Base-by-base conservation (phyloP, 179 eudicot species). In the Beta lomatogona region DNA sequence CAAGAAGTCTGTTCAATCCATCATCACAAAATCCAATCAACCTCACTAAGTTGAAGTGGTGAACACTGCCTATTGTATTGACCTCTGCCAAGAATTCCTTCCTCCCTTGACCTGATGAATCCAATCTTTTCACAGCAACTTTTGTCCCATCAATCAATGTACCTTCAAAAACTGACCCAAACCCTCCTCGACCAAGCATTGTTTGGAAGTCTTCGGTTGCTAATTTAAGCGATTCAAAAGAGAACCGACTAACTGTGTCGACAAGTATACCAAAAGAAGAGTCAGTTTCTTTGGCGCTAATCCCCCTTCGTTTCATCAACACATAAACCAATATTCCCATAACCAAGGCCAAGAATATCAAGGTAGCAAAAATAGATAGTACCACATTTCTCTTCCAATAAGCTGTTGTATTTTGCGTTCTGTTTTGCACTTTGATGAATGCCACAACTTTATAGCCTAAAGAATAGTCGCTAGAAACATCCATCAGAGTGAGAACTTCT, bases 81-180 rank as follows among this genome's bases (percentile, higher is more conserved):
- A 75, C 78, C 67, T 75, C 78, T 31, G 67, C 78, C 25, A 75
- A n/a, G 25, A 75, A 75, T 58, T 75, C 78, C 66, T 75, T 75
- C 67, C 78, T 36, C 28, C 52, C 66, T 58, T 75, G 78, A 9
- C 78, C 67, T 25, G n/a, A 3, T 19, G 78, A 75, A 18, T 55
- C 52, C 28, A 75, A 75, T 15, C 8, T 22, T 31, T 75, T 75
- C 15, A 75, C 66, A 1, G 78, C 78, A 75, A 75, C 78, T 58
- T 75, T 75, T 9, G 78, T n/a, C 31, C 78, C 78, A 58, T 75
- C 67, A 15, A 7, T 52, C 36, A 58, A 58, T 10, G 66, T 75
- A 41, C 66, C 67, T 59, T 75, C 67, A 18, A 57, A 75, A 14
- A 75, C 67, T 41, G 78, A 28, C 65, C 78, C 66, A 75, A 75